Base-by-base conservation (phyloP, 495 filamentous ascomycete genomes). In the Barbatosphaeria neglecta region DNA sequence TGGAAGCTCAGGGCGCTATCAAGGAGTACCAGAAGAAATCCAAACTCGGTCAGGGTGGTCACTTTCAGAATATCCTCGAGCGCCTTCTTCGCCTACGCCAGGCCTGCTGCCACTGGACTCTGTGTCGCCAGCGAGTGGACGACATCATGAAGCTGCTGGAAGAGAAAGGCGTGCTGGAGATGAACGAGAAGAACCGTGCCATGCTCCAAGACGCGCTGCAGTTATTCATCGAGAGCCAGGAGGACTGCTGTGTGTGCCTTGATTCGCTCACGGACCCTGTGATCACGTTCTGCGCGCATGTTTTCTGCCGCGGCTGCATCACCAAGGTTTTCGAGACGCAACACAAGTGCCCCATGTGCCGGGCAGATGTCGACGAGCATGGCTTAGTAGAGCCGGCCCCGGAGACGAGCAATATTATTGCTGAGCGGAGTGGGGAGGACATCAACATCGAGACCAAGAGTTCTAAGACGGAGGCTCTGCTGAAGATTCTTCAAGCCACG, bases 221-320 rank as follows among this genome's bases (percentile, higher is more conserved):
- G 50, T 67, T 93, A 18, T 77, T 78, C 45, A 86, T 92, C 46
- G 84, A 93, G 48, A 82, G 74, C 50, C 83, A 83, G 47, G 90
- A 96, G 49, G 81, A 87, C 35, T 96, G 90, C 53, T 69, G 86
- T 2, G 75, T 96, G 38, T 96, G 90, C 60, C 72, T 90, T 6
- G 89, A 95, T 11, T 61, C 68, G 1, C 63, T 94, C 4, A 77
- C 80, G 9, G 68, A 77, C 19, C 90, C 90, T 0, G 77, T 90
- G 40, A 95, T 96, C 49, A 96, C 90, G 2, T 77, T 81, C 27
- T 96, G 90, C 64, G 89, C 86, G 23, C 90, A 96, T 61, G 67
- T 82, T 8, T 96, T 87, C 61, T 86, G 86, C 48, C 67, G 68
- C 20, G 66, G 68, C 19, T 95, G 90, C 58, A 89, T 95, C 49